These are phyloP conservation scores for Syzygium grande DNA, from an alignment of 345 rosid species.

Conservation along the genomic window DNA sequence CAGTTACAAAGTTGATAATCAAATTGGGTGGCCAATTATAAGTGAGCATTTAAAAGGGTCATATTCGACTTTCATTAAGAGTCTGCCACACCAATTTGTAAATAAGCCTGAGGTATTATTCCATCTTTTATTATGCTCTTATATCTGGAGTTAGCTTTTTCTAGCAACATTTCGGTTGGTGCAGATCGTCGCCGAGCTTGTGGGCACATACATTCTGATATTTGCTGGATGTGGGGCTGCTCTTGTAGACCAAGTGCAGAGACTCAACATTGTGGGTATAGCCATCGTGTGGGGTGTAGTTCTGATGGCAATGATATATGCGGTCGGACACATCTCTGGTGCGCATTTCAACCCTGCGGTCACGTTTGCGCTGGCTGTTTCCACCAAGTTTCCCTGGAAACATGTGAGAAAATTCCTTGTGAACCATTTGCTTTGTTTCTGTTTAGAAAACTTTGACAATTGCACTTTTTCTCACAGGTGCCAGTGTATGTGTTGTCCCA, in stretches of 20 bases:
- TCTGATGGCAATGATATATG: conserved; percentile 30
- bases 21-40: neutral
- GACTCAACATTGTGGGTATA: conserved; percentile 28
- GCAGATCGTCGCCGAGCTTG: conserved; percentile 36
- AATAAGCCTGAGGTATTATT: neutral
- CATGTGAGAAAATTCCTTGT: conserved; percentile 12
- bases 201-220: conserved; percentile 35
- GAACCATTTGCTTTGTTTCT: neutral
- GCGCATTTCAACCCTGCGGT: conserved; percentile 55
- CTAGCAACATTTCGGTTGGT: neutral
- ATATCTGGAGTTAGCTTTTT: neutral
- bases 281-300: conserved; percentile 38
- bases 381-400: conserved; percentile 29
- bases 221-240: conserved; percentile 35
- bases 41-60: neutral
- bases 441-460: neutral
- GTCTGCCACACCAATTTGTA: neutral
- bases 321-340: conserved; percentile 40
- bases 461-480: conserved; percentile 9
- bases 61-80: neutral
- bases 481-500: conserved; percentile 33
- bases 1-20: neutral
- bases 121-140: neutral
- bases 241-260: conserved; percentile 17
- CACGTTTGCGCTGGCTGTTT: conserved; percentile 28